Conservation (phyloP, 2,329 filamentous ascomycete genomes). For the Dothideomycetes sp. region DNA sequence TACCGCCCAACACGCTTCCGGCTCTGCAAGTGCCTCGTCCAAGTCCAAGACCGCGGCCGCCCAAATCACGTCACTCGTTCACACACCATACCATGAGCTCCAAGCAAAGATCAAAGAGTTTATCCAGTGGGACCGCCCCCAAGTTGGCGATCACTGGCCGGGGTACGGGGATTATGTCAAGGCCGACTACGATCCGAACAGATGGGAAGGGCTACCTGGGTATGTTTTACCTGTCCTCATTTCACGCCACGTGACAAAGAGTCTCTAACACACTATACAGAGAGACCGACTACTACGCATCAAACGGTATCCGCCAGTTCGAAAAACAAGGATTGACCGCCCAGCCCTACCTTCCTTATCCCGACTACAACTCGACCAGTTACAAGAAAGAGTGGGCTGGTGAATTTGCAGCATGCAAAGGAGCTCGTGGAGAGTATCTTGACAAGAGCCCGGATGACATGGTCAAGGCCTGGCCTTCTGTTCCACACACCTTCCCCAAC, state of each 20-base stretch:
- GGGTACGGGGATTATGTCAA: conserved; percentile 34
- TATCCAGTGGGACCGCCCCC: conserved; percentile 32
- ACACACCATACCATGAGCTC: conserved; percentile 12
- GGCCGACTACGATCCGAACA: conserved; percentile 38
- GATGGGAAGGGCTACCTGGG: conserved; percentile 36
- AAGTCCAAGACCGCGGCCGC: neutral
- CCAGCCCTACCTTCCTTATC: conserved; percentile 60
- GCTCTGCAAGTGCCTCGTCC: neutral
- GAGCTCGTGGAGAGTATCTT: conserved; percentile 43
- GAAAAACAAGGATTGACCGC: conserved; percentile 30
- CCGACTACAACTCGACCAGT: conserved; percentile 53
- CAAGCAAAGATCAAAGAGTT: conserved; percentile 33
- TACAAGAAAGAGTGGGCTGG: conserved; percentile 53
- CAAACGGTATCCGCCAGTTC: conserved; percentile 24
- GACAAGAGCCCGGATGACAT: conserved; percentile 54
- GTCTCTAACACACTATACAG: conserved; percentile 14
- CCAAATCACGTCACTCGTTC: conserved; percentile 12
- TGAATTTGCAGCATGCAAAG: conserved; percentile 54
- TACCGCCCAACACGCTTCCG: neutral
- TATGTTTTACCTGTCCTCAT: conserved; percentile 23
- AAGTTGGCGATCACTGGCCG: conserved; percentile 34
- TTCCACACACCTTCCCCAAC: conserved; percentile 49
- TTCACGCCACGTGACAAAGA: neutral
- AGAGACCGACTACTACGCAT: conserved; percentile 32
- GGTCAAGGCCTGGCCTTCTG: conserved; percentile 51